Percentiles rank a stretch among this genome's conserved stretches.
Conservation (phyloP, 805 yeast genomes). For the Yarrowia deformans region DNA sequence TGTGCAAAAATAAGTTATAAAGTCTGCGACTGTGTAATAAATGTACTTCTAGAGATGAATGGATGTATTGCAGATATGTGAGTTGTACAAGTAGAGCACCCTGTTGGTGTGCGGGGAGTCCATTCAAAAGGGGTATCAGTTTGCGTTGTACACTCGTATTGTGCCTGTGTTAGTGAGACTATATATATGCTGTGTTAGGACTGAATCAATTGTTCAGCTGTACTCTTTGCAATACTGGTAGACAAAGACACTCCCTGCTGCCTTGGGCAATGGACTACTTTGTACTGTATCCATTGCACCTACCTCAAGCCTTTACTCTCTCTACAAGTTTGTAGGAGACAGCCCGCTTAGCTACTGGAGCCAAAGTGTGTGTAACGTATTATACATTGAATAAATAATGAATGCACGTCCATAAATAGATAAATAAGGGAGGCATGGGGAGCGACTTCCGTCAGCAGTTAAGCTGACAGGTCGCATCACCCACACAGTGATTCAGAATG, state of each 20-base stretch:
- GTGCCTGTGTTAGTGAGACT: too few relatives aligned
- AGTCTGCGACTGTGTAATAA: conserved; percentile 5
- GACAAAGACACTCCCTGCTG: neutral
- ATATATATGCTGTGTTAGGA: neutral
- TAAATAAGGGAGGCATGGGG: conserved; percentile 34
- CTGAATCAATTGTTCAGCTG: too few relatives aligned
- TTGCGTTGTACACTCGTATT: too few relatives aligned
- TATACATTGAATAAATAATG: conserved; percentile 39
- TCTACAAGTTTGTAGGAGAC: neutral
- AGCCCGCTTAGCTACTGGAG: conserved; percentile 8
- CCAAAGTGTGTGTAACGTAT: conserved; percentile 19
- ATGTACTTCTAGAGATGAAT: conserved; percentile 2
- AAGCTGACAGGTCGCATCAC: conserved; percentile 27
- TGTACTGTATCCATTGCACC: neutral
- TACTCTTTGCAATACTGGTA: neutral
- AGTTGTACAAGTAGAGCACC: too few relatives aligned
- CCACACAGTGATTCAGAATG: conserved; percentile 6
- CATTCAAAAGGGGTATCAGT: too few relatives aligned
- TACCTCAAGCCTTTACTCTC: conserved; percentile 13
- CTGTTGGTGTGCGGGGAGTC: too few relatives aligned
- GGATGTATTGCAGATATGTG: too few relatives aligned
- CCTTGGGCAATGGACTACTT: neutral
- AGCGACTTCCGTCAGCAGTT: conserved; percentile 14
- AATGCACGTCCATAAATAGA: conserved; percentile 40
- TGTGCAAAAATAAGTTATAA: conserved; percentile 42